A percentile compares a stretch with the other conserved stretches of the same genome.
phyloP scores from a whole-genome alignment of 257 asterid species.

The Rauvolfia tetraphylla region DNA sequence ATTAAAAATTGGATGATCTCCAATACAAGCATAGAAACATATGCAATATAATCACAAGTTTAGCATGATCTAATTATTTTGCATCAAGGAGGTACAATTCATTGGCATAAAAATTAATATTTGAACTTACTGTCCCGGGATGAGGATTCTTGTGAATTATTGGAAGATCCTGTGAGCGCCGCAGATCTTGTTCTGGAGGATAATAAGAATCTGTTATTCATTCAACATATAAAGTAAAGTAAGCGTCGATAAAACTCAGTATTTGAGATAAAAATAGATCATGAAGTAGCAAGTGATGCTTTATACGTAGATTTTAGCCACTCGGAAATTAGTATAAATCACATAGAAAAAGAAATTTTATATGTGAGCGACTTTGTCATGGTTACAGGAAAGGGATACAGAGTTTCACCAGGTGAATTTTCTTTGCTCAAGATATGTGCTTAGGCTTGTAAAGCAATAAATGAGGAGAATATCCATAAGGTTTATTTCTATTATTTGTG shows the following conservation, averaged over 20 bases:
- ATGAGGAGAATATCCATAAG: neutral
- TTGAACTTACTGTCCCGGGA: conserved; percentile 41
- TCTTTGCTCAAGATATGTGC: neutral
- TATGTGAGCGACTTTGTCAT: neutral
- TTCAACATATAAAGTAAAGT: neutral
- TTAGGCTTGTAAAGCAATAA: neutral
- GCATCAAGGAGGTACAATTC: neutral
- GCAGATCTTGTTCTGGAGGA: conserved; percentile 42
- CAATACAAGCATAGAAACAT: neutral
- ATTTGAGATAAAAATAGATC: neutral
- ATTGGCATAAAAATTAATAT: neutral
- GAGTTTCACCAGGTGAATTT: neutral
- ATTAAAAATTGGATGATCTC: neutral
- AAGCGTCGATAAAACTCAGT: neutral
- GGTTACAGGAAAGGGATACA: neutral
- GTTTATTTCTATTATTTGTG: neutral
- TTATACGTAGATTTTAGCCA: neutral
- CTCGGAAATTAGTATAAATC: neutral
- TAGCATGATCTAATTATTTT: conserved; percentile 8
- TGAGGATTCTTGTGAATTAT: conserved; percentile 36
- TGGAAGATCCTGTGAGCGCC: conserved; percentile 45
- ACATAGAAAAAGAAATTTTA: neutral
- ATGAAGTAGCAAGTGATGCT: neutral
- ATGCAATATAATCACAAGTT: neutral
- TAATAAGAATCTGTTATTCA: conserved; percentile 41